Conservation (phyloP, 768 basidiomycete genomes). For the Phanerodontia chrysosporium region DNA sequence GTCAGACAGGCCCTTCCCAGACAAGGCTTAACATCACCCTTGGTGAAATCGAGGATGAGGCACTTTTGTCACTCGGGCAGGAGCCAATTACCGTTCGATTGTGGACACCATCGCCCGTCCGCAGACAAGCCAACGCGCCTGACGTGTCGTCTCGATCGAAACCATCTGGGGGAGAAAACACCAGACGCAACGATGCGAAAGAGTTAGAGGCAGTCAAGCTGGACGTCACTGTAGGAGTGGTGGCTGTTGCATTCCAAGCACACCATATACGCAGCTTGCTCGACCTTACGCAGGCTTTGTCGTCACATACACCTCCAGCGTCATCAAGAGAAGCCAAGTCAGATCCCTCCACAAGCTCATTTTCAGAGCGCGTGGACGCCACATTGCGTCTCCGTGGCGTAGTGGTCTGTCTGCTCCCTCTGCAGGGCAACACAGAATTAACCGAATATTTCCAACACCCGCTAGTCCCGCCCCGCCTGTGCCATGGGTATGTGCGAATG, state of each 20-base stretch:
- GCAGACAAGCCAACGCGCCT: constrained; percentile 9
- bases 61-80: constrained; percentile 56
- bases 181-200: neutral
- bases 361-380: constrained; percentile 30
- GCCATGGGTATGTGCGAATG: constrained; percentile 48
- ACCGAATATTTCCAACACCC: constrained; percentile 53
- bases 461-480: constrained; percentile 49
- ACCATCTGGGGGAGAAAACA: neutral
- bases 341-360: constrained; percentile 17
- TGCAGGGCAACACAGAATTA: constrained; percentile 20
- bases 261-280: constrained; percentile 52
- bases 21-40: neutral
- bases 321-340: neutral
- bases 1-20: neutral
- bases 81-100: constrained; percentile 59
- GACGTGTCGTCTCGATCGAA: neutral
- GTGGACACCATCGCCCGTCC: constrained; percentile 36
- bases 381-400: constrained; percentile 39
- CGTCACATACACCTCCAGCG: constrained; percentile 12
- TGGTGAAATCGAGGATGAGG: constrained; percentile 34
- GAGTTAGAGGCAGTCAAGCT: constrained; percentile 22
- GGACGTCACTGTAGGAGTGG: constrained; percentile 40
- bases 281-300: constrained; percentile 24
- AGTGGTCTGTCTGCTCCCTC: constrained; percentile 43
- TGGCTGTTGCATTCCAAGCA: constrained; percentile 54